These are phyloP conservation scores for Exophiala sideris DNA, from an alignment of 2,329 filamentous ascomycete genomes.

Conservation along the genomic window DNA sequence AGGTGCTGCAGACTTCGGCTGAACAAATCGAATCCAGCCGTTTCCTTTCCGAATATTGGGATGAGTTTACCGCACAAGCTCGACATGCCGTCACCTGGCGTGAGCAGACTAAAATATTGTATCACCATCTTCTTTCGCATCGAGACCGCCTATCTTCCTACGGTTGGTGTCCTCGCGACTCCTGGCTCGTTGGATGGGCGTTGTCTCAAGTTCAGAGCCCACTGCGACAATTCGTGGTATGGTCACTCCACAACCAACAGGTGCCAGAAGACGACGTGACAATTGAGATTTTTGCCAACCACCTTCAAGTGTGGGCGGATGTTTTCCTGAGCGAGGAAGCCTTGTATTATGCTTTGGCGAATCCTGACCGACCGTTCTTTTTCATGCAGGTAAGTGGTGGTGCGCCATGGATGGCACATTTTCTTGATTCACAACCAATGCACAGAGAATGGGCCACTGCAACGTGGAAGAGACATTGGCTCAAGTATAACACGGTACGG, in stretches of 20 bases:
- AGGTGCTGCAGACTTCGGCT: not conserved
- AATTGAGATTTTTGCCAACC: slow-evolving; percentile 10
- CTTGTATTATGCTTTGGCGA: not conserved
- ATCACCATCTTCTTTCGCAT: slow-evolving; percentile 1
- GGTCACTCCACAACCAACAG: slow-evolving; percentile 8
- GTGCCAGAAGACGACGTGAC: slow-evolving; percentile 5
- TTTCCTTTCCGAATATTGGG: slow-evolving; percentile 1
- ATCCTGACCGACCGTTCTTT: not conserved
- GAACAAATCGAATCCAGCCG: not conserved
- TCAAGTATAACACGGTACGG: not conserved
- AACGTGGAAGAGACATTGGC: not conserved
- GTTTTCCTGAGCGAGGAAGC: slow-evolving; percentile 9
- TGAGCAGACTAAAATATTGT: not conserved
- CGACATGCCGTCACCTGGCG: not conserved
- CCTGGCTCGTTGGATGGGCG: slow-evolving; percentile 15
- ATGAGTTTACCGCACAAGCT: not conserved
- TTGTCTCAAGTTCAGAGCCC: slow-evolving; percentile 1
- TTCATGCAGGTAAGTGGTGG: not conserved
- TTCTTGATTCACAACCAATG: not conserved
- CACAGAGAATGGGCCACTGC: not conserved
- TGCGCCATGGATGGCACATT: slow-evolving; percentile 6
- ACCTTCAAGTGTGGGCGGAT: slow-evolving; percentile 11
- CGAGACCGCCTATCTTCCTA: slow-evolving; percentile 5
- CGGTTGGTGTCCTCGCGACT: slow-evolving; percentile 1
- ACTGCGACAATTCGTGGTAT: slow-evolving; percentile 8